Percentiles rank a stretch among this genome's conserved stretches.
phyloP scores from a whole-genome alignment of 306 rosid genomes.

The Oemleria cerasiformis region DNA sequence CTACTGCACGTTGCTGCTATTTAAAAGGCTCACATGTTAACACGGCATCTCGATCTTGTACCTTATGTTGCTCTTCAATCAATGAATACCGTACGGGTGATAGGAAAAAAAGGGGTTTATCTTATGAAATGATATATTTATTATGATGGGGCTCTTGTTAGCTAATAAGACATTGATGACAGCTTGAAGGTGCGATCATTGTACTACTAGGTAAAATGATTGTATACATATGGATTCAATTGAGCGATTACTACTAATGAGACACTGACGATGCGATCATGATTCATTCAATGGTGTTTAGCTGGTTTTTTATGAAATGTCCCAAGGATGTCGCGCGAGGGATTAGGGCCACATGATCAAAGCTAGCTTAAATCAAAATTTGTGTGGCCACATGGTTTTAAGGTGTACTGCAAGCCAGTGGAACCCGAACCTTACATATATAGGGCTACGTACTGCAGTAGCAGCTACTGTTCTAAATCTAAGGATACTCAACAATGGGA shows the following conservation, averaged over 20 bases:
- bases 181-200: background rate
- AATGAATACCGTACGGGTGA: too few species aligned
- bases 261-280: background rate
- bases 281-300: background rate
- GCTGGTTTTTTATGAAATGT: background rate
- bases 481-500: background rate
- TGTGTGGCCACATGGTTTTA: slow-evolving; percentile 22
- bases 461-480: background rate
- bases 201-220: background rate
- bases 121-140: background rate
- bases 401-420: background rate
- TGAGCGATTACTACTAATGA: too few species aligned
- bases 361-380: slow-evolving; percentile 6
- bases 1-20: too few species aligned
- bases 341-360: background rate
- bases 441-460: background rate
- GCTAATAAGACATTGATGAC: background rate
- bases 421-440: slow-evolving; percentile 4
- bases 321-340: background rate
- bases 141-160: background rate
- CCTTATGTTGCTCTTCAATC: too few species aligned
- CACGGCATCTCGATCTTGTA: too few species aligned
- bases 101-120: background rate
- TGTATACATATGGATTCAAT: background rate
- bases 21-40: too few species aligned